Evolutionary conservation across 208 protist genomes (phyloP), one percentile per base, ranked within the genome.

Genomic region (Leishmania tarentolae): DNA sequence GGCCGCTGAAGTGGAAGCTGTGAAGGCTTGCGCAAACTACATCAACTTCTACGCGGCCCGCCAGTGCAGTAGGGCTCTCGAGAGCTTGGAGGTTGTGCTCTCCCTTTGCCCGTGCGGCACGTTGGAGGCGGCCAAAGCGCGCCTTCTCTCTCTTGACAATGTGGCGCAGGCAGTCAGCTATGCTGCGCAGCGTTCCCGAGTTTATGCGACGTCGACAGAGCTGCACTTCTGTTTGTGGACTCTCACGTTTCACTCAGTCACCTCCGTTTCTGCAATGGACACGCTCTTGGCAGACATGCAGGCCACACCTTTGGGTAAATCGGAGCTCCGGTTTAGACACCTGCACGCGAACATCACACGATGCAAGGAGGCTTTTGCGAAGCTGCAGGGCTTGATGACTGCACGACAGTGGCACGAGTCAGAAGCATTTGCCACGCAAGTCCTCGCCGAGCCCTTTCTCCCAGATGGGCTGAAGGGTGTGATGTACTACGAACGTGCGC

Each of bases 91-190:
- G 44, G 50, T 82, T 24, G 69, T 94, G 28, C 46, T 92, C 42
- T 52, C 70, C 28, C 35, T 86, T 31, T 78, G 91, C 1, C 89
- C 92, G 0, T 95, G 92, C 53, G 88, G 90, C 15, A 79, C 84
- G 2, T 79, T 95, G 57, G 90, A 94, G 76, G 82, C 86, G 21
- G 66, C 88, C 4, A 90, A 90, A 68, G 90, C 91, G 65, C 87
- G 89, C 57, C 83, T 94, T 44, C 59, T 93, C 9, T 84, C 83
- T 17, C 78, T 87, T 8, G 85, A 88, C 53, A 88, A 83, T 53
- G 84, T 81, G 31, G 71, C 66, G 44, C 76, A 74, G 40, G 90
- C 82, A 37, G 80, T 85, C 61, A 46, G 72, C 3, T 86, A 91
- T 76, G 88, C 80, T 2, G 71, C 71, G 44, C n/a, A 85, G 21